Evolutionary conservation across 768 basidiomycete genomes (phyloP), one percentile per base, ranked within the genome.

Genomic region (Atractiella rhizophila): DNA sequence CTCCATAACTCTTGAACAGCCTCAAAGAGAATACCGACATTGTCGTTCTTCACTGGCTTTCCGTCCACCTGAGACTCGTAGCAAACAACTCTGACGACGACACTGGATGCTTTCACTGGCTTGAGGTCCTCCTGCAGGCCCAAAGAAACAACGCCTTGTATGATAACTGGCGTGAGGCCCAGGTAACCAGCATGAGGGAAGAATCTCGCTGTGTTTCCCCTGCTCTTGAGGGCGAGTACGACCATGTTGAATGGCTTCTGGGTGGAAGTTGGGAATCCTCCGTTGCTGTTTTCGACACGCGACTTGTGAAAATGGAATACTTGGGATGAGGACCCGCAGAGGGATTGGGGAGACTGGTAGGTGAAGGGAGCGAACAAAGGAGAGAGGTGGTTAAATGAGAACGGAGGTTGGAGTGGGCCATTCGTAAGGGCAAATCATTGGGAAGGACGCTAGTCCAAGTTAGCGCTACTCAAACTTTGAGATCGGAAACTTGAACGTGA

Each of bases 201-300:
- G 59, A 67, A 74, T 41, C 70, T 67, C 43, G 68, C 64, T 49
- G 69, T 63, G 58, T 76, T 78, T 52, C 73, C 74, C 65, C 70
- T 72, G 42, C 74, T 73, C 63, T 66, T 57, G 52, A 81, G 67
- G 51, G 65, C 34, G 21, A 48, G 21, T 15, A 16, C 39, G 25
- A 48, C 48, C 48, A 48, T 48, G 6, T 18, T 45, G 13, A 23
- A 16, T 19, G 34, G 34, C 9, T 35, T 23, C 9, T 23, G n/a
- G 24, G 16, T 16, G n/a, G 34, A 18, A 12, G 19, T 35, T n/a
- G 8, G 34, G 24, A 35, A 88, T 88, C 58, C 91, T 85, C 56
- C 96, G 88, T 56, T 81, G 66, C 41, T 67, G 63, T 86, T 91
- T 25, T 88, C 88, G 15, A 78, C 63, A 53, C 57, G 31, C 19